Percentiles rank a stretch among this genome's conserved stretches.
Evolutionary conservation across 768 basidiomycete species (phyloP).

Genomic region (Agrocybe praecox): DNA sequence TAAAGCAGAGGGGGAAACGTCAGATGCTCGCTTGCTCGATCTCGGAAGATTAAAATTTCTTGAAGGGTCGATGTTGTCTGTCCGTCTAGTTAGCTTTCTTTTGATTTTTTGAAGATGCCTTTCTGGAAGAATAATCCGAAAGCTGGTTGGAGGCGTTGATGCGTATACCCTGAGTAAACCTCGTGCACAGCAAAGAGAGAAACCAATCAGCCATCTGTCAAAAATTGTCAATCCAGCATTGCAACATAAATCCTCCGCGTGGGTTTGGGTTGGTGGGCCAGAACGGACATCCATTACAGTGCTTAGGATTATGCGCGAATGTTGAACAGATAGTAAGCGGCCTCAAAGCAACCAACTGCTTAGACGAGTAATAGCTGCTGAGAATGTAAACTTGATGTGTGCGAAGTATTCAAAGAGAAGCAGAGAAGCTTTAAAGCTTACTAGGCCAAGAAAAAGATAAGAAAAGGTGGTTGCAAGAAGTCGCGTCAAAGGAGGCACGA

Average conservation of each 20-base stretch:
- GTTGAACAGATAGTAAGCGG: no score
- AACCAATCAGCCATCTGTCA: neutral
- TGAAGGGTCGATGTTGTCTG: neutral
- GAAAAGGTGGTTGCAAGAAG: neutral
- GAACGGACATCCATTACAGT: no score
- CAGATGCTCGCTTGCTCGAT: neutral
- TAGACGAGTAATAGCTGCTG: no score
- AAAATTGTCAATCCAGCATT: neutral
- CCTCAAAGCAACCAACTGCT: no score
- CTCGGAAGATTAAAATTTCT: neutral
- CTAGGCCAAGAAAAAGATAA: neutral
- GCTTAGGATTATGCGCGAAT: no score
- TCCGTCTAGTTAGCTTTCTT: no score
- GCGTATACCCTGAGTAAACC: neutral
- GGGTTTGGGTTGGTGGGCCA: neutral
- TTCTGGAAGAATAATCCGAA: no score
- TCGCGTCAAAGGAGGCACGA: neutral
- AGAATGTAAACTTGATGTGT: no score
- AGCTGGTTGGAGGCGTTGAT: no score
- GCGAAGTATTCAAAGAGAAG: no score
- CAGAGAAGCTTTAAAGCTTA: neutral
- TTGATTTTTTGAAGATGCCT: no score
- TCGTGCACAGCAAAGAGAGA: neutral
- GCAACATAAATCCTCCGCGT: neutral
- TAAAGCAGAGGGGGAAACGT: neutral